These are phyloP conservation scores for Colletotrichum orbiculare DNA, from an alignment of 2,329 filamentous ascomycete species.

Conservation along the genomic window DNA sequence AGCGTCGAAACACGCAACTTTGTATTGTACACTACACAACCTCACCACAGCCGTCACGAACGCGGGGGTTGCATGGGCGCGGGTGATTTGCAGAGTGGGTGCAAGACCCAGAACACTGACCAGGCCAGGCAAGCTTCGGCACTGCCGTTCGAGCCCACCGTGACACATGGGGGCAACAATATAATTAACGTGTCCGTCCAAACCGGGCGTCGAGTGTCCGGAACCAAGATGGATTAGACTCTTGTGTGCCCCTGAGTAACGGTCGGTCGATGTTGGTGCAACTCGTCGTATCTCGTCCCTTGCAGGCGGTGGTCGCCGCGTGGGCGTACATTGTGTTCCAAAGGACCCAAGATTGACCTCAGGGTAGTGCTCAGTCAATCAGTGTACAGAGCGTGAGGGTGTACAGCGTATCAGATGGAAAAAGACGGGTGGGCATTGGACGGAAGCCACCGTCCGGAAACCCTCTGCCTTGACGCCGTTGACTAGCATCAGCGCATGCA, in stretches of 20 bases:
- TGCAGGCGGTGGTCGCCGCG: not conserved
- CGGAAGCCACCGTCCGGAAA: no score
- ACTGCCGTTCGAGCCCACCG: slow-evolving; percentile 2
- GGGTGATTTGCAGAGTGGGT: slow-evolving; percentile 30
- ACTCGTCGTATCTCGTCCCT: slow-evolving; percentile 12
- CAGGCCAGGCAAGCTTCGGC: slow-evolving; percentile 18
- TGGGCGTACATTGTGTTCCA: no score
- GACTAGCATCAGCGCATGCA: no score
- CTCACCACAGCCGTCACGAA: slow-evolving; percentile 9
- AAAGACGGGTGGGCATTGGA: no score
- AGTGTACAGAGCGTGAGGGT: no score
- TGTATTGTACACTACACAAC: no score
- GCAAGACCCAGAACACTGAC: slow-evolving; percentile 19
- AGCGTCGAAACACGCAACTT: slow-evolving; percentile 11
- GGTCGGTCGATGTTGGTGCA: slow-evolving; percentile 6
- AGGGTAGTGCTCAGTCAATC: no score
- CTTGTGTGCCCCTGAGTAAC: not conserved
- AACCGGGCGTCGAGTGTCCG: not conserved
- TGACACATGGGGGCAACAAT: slow-evolving; percentile 1
- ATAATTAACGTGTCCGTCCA: not conserved
- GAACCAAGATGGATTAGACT: slow-evolving; percentile 1
- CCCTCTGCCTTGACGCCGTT: no score
- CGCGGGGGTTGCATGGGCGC: slow-evolving; percentile 32
- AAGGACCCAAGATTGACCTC: no score
- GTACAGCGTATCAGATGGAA: no score